phyloP scores from a whole-genome alignment of 208 protist species.

The Wallacemonas sp. region DNA sequence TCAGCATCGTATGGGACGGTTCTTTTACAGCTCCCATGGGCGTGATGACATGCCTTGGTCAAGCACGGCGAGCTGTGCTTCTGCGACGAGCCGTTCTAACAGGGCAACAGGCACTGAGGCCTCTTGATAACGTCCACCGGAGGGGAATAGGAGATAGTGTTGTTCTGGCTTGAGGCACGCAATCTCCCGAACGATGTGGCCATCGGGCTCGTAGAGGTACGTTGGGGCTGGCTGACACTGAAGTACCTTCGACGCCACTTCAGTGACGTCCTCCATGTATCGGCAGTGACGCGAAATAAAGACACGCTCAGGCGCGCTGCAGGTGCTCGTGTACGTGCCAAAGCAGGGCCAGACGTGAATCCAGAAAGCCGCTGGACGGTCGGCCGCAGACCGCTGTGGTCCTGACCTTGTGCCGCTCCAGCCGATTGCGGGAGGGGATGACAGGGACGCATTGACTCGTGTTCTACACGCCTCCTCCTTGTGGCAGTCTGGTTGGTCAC shows the following conservation, averaged over 20 bases:
- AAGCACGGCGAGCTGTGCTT: conserved; percentile 20
- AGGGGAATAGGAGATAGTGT: conserved; percentile 62
- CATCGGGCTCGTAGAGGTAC: conserved; percentile 51
- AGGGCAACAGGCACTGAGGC: conserved; percentile 42
- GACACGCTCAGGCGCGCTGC: conserved; percentile 17
- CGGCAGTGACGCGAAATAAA: conserved; percentile 32
- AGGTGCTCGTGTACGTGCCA: conserved; percentile 25
- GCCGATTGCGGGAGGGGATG: too few relatives aligned
- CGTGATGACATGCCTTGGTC: too few relatives aligned
- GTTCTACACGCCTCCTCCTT: too few relatives aligned
- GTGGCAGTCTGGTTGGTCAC: too few relatives aligned
- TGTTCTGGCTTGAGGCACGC: conserved; percentile 33
- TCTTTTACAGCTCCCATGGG: too few relatives aligned
- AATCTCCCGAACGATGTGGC: conserved; percentile 25
- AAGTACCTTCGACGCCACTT: conserved; percentile 34
- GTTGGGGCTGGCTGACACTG: conserved; percentile 47
- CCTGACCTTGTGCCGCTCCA: too few relatives aligned
- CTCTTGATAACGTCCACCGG: conserved; percentile 40
- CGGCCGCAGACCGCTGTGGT: neutral
- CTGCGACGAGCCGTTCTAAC: conserved; percentile 32
- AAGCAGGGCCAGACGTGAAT: conserved; percentile 67
- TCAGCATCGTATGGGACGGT: too few relatives aligned
- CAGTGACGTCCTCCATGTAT: conserved; percentile 53
- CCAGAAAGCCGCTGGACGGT: conserved; percentile 30
- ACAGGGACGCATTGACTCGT: too few relatives aligned